Conservation (phyloP, 2,329 filamentous ascomycete genomes). For the Sporothrix luriei region DNA sequence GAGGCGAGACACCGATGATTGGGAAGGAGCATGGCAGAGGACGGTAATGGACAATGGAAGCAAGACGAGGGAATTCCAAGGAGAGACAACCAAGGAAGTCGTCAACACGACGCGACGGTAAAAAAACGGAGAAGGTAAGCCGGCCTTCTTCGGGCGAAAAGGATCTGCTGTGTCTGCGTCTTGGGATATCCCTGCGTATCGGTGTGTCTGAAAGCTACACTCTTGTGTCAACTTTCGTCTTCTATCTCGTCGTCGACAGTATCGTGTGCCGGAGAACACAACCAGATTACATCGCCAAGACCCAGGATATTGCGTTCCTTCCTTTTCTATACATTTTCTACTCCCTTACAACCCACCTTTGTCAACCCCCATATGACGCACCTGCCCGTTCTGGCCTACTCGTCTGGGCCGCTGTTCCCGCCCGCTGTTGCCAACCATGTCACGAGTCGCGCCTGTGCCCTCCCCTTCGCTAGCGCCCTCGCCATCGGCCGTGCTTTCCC, state of each 20-base stretch:
- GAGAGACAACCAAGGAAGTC: background rate
- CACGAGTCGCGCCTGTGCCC: background rate
- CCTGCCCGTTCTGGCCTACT: conserved; percentile 13
- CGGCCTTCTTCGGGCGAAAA: background rate
- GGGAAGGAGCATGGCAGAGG: too few species aligned
- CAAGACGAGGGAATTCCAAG: background rate
- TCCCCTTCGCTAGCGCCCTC: too few species aligned
- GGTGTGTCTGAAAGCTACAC: background rate
- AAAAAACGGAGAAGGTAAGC: background rate
- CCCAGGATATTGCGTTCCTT: conserved; percentile 12
- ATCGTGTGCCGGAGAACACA: background rate
- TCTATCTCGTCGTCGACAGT: background rate
- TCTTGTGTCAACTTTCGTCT: background rate
- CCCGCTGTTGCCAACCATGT: background rate
- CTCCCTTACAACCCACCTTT: background rate
- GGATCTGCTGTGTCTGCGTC: background rate
- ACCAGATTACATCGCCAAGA: conserved; percentile 20
- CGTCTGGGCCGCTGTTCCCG: background rate
- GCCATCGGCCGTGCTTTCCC: background rate
- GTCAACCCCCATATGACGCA: background rate
- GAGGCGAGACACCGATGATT: background rate
- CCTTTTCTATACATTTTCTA: background rate
- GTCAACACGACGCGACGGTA: background rate
- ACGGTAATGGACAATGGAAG: background rate
- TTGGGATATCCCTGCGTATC: background rate